These are phyloP conservation scores for Ascochyta lentis DNA, from an alignment of 2,329 filamentous ascomycete genomes.

Conservation along the genomic window DNA sequence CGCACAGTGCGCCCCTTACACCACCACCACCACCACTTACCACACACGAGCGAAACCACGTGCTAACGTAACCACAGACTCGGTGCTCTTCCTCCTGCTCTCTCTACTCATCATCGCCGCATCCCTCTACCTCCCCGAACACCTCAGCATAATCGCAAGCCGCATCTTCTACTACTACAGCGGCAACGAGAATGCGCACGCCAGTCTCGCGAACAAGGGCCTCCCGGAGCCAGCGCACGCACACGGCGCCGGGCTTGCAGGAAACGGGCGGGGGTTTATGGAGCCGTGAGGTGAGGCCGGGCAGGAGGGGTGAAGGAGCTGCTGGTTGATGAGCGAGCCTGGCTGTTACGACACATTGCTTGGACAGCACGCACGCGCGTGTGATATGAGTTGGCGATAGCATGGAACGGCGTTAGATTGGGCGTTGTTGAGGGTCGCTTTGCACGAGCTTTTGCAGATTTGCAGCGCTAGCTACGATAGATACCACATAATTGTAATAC, in stretches of 20 bases:
- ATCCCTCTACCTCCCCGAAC: conserved; percentile 91
- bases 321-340: not conserved
- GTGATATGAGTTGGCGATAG: not conserved
- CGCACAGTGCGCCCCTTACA: not conserved
- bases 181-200: conserved; percentile 66
- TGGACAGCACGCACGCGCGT: not conserved
- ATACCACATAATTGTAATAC: conserved; percentile 20
- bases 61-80: conserved; percentile 69
- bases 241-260: conserved; percentile 11
- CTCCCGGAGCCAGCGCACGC: conserved; percentile 9
- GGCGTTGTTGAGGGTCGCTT: conserved; percentile 6
- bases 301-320: too few species aligned
- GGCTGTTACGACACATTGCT: too few species aligned
- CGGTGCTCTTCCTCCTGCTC: conserved; percentile 87
- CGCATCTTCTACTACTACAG: conserved; percentile 95
- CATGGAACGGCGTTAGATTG: conserved; percentile 13
- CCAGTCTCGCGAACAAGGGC: conserved; percentile 3
- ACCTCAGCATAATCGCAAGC: conserved; percentile 80
- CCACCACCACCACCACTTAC: not conserved
- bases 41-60: not conserved
- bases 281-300: conserved; percentile 2
- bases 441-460: not conserved
- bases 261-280: conserved; percentile 12
- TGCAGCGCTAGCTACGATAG: not conserved
- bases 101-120: conserved; percentile 85